Evolutionary conservation across 148 eudicot species (phyloP).

Genomic region (Fagopyrum homotropicum): DNA sequence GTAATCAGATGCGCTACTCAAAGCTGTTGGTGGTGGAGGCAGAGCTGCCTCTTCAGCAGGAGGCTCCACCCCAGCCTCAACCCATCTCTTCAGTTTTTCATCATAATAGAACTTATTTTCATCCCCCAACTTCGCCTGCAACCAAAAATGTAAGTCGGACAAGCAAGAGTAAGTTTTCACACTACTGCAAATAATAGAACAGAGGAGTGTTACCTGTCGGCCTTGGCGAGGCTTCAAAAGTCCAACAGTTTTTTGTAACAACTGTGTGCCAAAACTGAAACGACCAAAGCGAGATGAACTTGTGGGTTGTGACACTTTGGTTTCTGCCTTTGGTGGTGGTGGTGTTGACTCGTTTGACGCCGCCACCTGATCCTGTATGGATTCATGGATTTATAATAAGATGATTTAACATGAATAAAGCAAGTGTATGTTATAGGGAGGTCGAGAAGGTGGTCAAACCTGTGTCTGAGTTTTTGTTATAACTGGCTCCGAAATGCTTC

Average conservation of each 20-base stretch:
- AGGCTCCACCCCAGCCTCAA: conserved; percentile 87
- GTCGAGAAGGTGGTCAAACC: conserved; percentile 6
- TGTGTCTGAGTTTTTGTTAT: conserved; percentile 54
- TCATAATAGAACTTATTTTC: conserved; percentile 82
- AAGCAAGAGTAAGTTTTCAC: neutral
- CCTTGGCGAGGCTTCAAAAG: conserved; percentile 77
- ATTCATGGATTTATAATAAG: conserved; percentile 9
- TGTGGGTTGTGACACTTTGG: conserved; percentile 41
- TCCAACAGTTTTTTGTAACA: conserved; percentile 84
- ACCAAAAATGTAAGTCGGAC: neutral
- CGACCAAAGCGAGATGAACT: conserved; percentile 65
- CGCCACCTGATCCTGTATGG: conserved; percentile 41
- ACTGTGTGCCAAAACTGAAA: conserved; percentile 60
- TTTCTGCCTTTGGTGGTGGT: conserved; percentile 34
- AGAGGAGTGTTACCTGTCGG: conserved; percentile 48
- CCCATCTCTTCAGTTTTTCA: conserved; percentile 93
- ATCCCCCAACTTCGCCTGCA: conserved; percentile 90
- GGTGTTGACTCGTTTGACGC: conserved; percentile 48
- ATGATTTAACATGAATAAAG: neutral
- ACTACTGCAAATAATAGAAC: neutral
- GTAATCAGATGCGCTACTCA: conserved; percentile 51
- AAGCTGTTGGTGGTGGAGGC: conserved; percentile 81
- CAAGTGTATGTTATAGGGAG: neutral
- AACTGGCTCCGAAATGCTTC: conserved; percentile 91
- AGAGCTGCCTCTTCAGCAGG: conserved; percentile 72